Evolutionary conservation across 208 protist genomes (phyloP).

Genomic region (Leishmania arabica): DNA sequence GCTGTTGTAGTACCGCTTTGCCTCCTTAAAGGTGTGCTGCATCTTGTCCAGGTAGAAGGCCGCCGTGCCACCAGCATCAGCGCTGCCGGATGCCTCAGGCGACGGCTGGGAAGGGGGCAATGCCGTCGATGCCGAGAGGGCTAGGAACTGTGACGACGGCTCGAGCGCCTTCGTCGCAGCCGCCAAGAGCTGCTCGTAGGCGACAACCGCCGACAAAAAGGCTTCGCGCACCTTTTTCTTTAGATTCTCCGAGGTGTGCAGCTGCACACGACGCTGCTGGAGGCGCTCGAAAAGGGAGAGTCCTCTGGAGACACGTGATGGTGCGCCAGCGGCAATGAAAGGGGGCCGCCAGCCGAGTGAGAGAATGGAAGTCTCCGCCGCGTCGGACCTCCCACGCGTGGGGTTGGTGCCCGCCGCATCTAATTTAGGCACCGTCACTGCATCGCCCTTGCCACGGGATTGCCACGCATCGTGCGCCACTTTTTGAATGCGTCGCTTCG

Average conservation of each 20-base stretch:
- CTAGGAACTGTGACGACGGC: not conserved
- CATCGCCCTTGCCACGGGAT: not conserved
- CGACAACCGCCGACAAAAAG: constrained; percentile 8
- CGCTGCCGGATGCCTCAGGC: not conserved
- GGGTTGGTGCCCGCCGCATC: not conserved
- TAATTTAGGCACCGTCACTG: not conserved
- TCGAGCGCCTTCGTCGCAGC: not conserved
- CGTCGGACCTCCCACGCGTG: not conserved
- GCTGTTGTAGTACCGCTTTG: constrained; percentile 35
- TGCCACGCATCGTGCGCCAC: constrained; percentile 15
- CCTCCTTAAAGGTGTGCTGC: constrained; percentile 26
- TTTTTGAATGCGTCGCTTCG: constrained; percentile 27
- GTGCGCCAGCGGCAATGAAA: not conserved
- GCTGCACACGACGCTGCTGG: constrained; percentile 19
- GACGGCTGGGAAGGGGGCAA: not conserved
- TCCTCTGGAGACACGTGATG: not conserved
- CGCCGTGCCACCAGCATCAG: constrained; percentile 2
- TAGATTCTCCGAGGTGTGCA: constrained; percentile 25
- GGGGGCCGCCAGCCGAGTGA: not conserved
- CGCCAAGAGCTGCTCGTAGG: constrained; percentile 11
- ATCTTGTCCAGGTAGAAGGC: constrained; percentile 36
- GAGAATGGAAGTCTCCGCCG: not conserved
- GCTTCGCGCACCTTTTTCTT: constrained; percentile 19
- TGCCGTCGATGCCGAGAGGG: not conserved
- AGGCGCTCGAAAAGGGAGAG: constrained; percentile 15